Percentiles rank a stretch among this genome's conserved stretches.
Conservation (phyloP, 2,329 filamentous ascomycete genomes). For the Claviceps citrina region DNA sequence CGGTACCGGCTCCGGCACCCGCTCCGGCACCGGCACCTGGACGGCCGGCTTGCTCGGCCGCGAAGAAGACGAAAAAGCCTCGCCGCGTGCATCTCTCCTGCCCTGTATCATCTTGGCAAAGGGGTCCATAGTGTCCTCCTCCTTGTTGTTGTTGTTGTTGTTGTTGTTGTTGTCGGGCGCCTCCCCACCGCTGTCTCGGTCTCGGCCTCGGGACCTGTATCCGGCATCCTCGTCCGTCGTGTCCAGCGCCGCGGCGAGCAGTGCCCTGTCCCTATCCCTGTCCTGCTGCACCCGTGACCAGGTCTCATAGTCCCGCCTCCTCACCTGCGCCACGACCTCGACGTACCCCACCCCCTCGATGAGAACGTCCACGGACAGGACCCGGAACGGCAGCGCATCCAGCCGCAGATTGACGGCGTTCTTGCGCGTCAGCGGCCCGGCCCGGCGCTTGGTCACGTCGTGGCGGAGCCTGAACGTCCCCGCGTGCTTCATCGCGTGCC, state of each 20-base stretch:
- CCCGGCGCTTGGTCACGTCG: constrained; percentile 69
- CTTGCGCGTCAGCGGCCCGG: constrained; percentile 54
- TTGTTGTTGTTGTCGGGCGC: neutral
- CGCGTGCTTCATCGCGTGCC: constrained; percentile 48
- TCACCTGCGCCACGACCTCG: constrained; percentile 70
- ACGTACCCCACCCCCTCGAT: constrained; percentile 91
- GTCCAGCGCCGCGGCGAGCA: constrained; percentile 7
- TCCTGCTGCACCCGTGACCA: constrained; percentile 8
- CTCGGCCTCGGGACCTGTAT: too few relatives aligned
- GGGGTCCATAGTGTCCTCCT: too few relatives aligned
- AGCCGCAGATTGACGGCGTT: constrained; percentile 47
- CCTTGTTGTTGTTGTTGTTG: too few relatives aligned
- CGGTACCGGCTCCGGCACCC: too few relatives aligned
- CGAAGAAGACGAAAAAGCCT: too few relatives aligned
- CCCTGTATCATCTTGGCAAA: constrained; percentile 14
- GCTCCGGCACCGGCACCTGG: too few relatives aligned
- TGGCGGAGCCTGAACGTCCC: constrained; percentile 60
- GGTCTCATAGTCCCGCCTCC: constrained; percentile 33
- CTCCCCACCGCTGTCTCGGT: neutral
- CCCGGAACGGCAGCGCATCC: constrained; percentile 59
- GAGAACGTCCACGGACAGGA: constrained; percentile 69
- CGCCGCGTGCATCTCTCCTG: constrained; percentile 10
- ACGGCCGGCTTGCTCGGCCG: too few relatives aligned
- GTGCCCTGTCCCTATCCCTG: constrained; percentile 12
- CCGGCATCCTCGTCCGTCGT: neutral